Evolutionary conservation across 1,139 yeast species (phyloP).

Genomic region (Debaryomycetaceae sp.): DNA sequence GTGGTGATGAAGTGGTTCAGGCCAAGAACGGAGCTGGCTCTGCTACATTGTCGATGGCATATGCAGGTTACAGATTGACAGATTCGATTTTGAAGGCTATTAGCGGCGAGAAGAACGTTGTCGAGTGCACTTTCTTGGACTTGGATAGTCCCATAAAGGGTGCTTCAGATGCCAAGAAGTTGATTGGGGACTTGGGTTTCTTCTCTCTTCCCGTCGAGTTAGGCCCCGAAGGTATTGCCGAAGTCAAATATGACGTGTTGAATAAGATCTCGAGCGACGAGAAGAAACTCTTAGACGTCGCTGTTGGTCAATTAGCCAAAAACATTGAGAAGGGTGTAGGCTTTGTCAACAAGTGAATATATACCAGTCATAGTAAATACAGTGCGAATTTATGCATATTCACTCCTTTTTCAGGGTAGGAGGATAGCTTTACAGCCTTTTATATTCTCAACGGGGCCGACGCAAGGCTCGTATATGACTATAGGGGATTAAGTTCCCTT

Average conservation of each 20-base stretch:
- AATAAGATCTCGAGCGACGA: conserved; percentile 58
- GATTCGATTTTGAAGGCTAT: conserved; percentile 79
- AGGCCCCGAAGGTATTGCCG: conserved; percentile 86
- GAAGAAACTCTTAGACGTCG: conserved; percentile 71
- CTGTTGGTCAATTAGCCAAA: conserved; percentile 78
- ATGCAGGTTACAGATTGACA: conserved; percentile 95
- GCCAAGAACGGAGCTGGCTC: conserved; percentile 99
- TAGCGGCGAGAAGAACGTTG: conserved; percentile 49
- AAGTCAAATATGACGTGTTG: conserved; percentile 47
- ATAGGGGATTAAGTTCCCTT: too few relatives aligned
- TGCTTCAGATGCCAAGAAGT: conserved; percentile 75
- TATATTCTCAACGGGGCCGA: too few relatives aligned
- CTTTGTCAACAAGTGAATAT: conserved; percentile 37
- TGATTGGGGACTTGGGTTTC: conserved; percentile 79
- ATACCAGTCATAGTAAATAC: not conserved
- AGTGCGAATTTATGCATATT: not conserved
- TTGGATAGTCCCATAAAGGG: conserved; percentile 42
- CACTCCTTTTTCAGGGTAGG: too few relatives aligned
- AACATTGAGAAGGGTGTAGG: conserved; percentile 64
- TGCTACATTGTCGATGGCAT: conserved; percentile 98
- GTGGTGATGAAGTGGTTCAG: conserved; percentile 98
- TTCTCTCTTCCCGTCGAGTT: conserved; percentile 90
- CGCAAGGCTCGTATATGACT: too few relatives aligned
- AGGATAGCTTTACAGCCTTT: too few relatives aligned
- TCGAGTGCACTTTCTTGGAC: conserved; percentile 73